Evolutionary conservation across 305 asterid genomes (phyloP).

Genomic region (Rubia peregrina): DNA sequence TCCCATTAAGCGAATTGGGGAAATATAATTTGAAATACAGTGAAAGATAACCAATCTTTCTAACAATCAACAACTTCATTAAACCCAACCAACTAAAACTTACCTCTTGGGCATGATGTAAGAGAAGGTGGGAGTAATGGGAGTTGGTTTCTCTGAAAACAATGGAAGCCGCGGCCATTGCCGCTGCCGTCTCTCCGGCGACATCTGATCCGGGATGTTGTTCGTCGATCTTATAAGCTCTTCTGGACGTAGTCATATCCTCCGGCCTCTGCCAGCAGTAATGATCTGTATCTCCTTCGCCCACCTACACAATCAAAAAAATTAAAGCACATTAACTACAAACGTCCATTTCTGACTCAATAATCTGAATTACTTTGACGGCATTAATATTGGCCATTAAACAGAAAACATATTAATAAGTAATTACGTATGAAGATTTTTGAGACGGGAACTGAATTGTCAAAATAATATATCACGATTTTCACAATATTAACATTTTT

Average conservation of each 20-base stretch:
- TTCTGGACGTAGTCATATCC: constrained; percentile 45
- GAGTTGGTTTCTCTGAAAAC: constrained; percentile 33
- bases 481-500: too few relatives aligned
- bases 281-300: constrained; percentile 43
- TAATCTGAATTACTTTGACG: not conserved
- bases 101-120: constrained; percentile 38
- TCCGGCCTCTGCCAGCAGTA: constrained; percentile 51
- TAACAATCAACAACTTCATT: constrained; percentile 27
- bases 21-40: not conserved
- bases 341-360: not conserved
- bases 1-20: too few relatives aligned
- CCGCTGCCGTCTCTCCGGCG: constrained; percentile 49
- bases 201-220: constrained; percentile 39
- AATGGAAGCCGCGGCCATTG: constrained; percentile 45
- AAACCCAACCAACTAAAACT: constrained; percentile 15
- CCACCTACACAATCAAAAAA: constrained; percentile 21
- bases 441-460: not conserved
- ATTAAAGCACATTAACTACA: not conserved
- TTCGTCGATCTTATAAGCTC: constrained; percentile 36
- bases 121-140: constrained; percentile 31
- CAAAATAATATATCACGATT: not conserved
- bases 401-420: too few relatives aligned
- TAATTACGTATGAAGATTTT: too few relatives aligned
- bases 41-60: constrained; percentile 19
- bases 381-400: too few relatives aligned